Conservation (phyloP, 257 asterid species). For the Solanum acaule region DNA sequence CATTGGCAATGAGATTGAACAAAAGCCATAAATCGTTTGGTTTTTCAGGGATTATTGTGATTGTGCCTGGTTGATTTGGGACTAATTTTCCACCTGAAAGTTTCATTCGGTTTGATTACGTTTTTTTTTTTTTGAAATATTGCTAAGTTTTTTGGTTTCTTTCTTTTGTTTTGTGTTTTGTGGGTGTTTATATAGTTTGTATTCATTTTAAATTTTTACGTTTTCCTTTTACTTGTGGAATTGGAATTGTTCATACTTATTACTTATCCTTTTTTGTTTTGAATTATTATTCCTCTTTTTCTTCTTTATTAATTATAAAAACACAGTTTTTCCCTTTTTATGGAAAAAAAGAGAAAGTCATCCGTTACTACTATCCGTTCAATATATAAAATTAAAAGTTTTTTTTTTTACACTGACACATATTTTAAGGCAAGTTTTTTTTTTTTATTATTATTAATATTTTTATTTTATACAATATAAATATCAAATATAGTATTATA, state of each 20-base stretch:
- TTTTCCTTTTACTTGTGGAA: background rate
- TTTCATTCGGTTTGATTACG: background rate
- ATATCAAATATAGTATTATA: too few species aligned
- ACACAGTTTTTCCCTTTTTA: too few species aligned
- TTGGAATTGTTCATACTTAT: background rate
- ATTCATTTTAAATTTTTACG: background rate
- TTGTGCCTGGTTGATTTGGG: background rate
- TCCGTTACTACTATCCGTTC: too few species aligned
- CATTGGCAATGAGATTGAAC: background rate
- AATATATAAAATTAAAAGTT: too few species aligned
- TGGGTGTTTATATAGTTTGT: background rate
- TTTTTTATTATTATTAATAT: too few species aligned
- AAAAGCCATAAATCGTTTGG: background rate
- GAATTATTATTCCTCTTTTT: background rate
- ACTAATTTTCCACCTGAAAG: background rate
- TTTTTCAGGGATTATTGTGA: background rate
- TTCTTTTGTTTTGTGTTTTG: too few species aligned
- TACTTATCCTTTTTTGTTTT: background rate
- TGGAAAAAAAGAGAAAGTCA: too few species aligned
- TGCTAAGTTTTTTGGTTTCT: background rate
- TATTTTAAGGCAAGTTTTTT: too few species aligned
- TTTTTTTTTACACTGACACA: too few species aligned
- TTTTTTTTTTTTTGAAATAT: background rate
- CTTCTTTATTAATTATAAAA: too few species aligned
- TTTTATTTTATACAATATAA: too few species aligned